Conservation (phyloP, 2,329 filamentous ascomycete species). For the Hypoxylon sp. region DNA sequence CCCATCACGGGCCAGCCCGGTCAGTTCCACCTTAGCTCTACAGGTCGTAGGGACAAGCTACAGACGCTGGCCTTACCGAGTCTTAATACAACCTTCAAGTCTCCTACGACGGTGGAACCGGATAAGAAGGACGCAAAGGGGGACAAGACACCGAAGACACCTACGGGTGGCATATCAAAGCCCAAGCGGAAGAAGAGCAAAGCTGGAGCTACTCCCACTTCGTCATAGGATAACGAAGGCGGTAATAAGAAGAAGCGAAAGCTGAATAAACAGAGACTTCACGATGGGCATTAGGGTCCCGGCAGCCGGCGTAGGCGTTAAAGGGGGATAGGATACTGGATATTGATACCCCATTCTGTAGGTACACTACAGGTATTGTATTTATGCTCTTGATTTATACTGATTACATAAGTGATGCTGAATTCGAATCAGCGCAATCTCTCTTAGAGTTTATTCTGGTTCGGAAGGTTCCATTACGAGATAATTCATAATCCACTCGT, state of each 20-base stretch:
- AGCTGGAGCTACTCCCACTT: constrained; percentile 43
- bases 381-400: constrained; percentile 14
- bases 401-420: background rate
- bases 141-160: constrained; percentile 53
- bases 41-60: constrained; percentile 63
- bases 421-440: background rate
- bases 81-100: constrained; percentile 46
- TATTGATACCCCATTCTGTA: constrained; percentile 46
- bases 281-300: constrained; percentile 1
- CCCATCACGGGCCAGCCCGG: constrained; percentile 74
- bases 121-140: constrained; percentile 48
- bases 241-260: constrained; percentile 13
- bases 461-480: background rate
- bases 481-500: background rate
- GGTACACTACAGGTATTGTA: constrained; percentile 19
- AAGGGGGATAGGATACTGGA: constrained; percentile 17
- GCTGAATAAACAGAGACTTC: background rate
- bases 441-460: background rate
- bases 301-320: constrained; percentile 25
- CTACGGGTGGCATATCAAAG: constrained; percentile 50
- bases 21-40: constrained; percentile 73
- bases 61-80: constrained; percentile 42
- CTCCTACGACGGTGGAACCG: constrained; percentile 38
- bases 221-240: constrained; percentile 37
- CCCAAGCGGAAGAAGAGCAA: constrained; percentile 55